Evolutionary conservation across 2,329 filamentous ascomycete genomes (phyloP), one percentile per base, ranked within the genome.

Genomic region (Calonectria montana): DNA sequence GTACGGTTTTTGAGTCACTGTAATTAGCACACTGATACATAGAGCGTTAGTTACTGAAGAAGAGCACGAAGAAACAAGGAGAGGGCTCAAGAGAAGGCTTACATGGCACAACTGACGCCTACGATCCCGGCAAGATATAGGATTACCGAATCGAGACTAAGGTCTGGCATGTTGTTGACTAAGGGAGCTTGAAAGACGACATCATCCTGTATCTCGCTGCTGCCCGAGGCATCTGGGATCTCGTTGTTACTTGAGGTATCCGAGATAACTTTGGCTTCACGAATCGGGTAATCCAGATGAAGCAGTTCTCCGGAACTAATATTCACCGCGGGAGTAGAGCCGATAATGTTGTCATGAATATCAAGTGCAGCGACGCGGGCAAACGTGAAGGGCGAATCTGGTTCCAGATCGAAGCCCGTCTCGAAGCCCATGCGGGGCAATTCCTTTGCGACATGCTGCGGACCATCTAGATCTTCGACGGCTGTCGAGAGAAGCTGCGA

Each of bases 331-430:
- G 65, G 65, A 7, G 65, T 67, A 23, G 50, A 59, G 12, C 65
- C 65, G 2, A 67, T 57, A 16, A 67, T 61, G 13, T 25, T 50
- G 4, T 31, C 29, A 3, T 67, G n/a, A 16, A 48, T 10, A 29
- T 67, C 65, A 29, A 67, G 37, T 12, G 65, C 65, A 2, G 65
- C 65, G 9, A 61, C 31, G 15, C 65, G 50, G 5, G 65, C 65
- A 45, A 45, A 62, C 21, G 4, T 15, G 21, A 48, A 61, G 5
- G 50, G 21, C 5, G 41, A 21, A 16, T 47, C 47, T 8, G 5
- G 2, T 2, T 13, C 2, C 4, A 67, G 50, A 2, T 47, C 12
- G 15, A 67, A 67, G 5, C 41, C 25, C 1, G 65, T 67, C 7
- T 67, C 65, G 16, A 67, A 67, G 2, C 65, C 50, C 53, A 61